Conservation (phyloP, 129 eudicot species). For the Pseudognaphalium luteoalbum region DNA sequence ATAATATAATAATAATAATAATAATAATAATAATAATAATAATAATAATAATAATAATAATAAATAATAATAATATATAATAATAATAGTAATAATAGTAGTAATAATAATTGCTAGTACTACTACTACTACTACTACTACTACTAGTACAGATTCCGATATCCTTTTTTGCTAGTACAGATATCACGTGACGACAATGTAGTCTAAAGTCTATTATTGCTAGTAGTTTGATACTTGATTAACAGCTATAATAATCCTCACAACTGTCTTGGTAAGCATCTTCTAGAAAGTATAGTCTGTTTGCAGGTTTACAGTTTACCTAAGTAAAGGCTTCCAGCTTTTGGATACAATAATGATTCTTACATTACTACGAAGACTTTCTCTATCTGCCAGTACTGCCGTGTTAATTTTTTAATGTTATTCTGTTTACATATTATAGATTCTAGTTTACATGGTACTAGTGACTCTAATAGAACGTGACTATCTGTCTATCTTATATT, state of each 20-base stretch:
- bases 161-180: not conserved
- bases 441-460: not conserved
- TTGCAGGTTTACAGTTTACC: not conserved
- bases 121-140: no score
- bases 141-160: no score
- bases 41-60: no score
- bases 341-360: not conserved
- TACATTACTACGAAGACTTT: not conserved
- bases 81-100: no score
- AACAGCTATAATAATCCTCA: not conserved
- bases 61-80: no score
- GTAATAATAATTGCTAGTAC: no score
- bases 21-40: no score
- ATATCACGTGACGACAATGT: not conserved
- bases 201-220: not conserved
- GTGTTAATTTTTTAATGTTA: not conserved
- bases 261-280: not conserved
- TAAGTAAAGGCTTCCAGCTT: not conserved
- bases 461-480: not conserved
- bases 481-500: not conserved
- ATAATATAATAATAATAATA: no score
- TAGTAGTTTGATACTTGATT: not conserved
- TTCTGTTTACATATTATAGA: not conserved
- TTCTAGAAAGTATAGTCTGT: not conserved
- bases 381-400: not conserved